Conservation (phyloP, 805 yeast species). For the Zygotorulaspora chibaensis region DNA sequence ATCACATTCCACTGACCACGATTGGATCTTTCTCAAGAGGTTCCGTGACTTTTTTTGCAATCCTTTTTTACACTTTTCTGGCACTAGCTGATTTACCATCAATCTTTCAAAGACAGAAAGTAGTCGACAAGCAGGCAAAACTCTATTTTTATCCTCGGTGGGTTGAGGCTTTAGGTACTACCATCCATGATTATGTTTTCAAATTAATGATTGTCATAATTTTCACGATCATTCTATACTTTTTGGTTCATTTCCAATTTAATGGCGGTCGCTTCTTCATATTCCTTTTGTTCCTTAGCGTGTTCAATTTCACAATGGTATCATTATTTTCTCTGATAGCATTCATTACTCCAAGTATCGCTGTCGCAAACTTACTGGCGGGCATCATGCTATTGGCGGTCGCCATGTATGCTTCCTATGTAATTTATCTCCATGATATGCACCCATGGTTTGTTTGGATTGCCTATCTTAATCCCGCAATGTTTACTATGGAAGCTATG, state of each 20-base stretch:
- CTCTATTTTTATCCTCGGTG: slow-evolving; percentile 64
- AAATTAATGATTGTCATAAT: slow-evolving; percentile 42
- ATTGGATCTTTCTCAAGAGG: slow-evolving; percentile 51
- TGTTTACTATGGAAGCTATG: slow-evolving; percentile 58
- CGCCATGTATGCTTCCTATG: slow-evolving; percentile 60
- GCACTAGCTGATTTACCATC: slow-evolving; percentile 53
- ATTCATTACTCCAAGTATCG: slow-evolving; percentile 43
- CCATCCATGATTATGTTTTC: slow-evolving; percentile 55
- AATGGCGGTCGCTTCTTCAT: slow-evolving; percentile 51
- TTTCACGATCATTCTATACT: slow-evolving; percentile 50
- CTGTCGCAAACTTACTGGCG: slow-evolving; percentile 58
- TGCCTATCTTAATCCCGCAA: slow-evolving; percentile 52
- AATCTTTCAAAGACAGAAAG: slow-evolving; percentile 45
- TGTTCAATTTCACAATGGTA: slow-evolving; percentile 45
- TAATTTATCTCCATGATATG: slow-evolving; percentile 57
- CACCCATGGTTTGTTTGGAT: slow-evolving; percentile 73
- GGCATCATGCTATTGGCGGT: slow-evolving; percentile 50
- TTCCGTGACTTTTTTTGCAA: slow-evolving; percentile 49
- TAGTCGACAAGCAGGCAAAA: slow-evolving; percentile 60
- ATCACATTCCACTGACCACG: slow-evolving; percentile 41
- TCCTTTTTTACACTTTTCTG: slow-evolving; percentile 52
- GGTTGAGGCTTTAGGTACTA: slow-evolving; percentile 59
- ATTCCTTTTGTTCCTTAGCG: slow-evolving; percentile 41
- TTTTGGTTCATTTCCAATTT: slow-evolving; percentile 47
- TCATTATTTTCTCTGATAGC: slow-evolving; percentile 53